Conservation (phyloP, 2,329 filamentous ascomycete genomes). For the Beauveria bassiana region DNA sequence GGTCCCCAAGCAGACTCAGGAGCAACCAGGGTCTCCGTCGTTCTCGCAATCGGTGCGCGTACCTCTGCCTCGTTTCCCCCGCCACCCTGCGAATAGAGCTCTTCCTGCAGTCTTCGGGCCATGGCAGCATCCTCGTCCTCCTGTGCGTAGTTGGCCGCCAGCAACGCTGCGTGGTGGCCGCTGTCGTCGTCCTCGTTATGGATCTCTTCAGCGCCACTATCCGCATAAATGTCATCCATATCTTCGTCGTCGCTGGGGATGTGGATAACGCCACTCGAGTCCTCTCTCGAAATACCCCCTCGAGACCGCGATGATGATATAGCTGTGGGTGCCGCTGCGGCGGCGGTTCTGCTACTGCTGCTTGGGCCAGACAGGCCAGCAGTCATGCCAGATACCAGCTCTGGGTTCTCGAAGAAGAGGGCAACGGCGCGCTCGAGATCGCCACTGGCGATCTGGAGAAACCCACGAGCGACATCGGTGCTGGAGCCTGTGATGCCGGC, state of each 20-base stretch:
- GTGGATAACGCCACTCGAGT: conserved; percentile 46
- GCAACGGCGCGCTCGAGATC: conserved; percentile 80
- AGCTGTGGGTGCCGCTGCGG: conserved; percentile 16
- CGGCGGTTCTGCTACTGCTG: conserved; percentile 17
- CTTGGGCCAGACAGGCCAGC: conserved; percentile 18
- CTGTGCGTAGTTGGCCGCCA: conserved; percentile 39
- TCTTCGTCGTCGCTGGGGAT: conserved; percentile 67
- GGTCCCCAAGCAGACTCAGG: conserved; percentile 45
- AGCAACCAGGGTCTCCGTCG: conserved; percentile 83
- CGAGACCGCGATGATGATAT: conserved; percentile 17
- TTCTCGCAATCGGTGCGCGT: conserved; percentile 82
- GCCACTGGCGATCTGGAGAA: conserved; percentile 76
- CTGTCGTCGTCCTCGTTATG: conserved; percentile 29
- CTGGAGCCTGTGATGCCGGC: conserved; percentile 71
- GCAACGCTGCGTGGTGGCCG: conserved; percentile 30
- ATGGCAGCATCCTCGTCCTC: conserved; percentile 90
- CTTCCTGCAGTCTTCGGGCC: conserved; percentile 84
- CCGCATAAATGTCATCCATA: conserved; percentile 18
- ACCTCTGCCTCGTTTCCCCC: conserved; percentile 52
- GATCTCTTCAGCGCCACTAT: conserved; percentile 28
- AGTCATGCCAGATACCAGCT: conserved; percentile 41
- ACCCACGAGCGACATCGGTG: conserved; percentile 68
- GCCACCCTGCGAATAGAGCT: conserved; percentile 61
- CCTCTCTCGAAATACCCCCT: conserved; percentile 24
- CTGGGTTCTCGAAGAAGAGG: conserved; percentile 84